Evolutionary conservation across 192 early-diverging fungal species (phyloP), one percentile per base, ranked within the genome.

Genomic region (Coemansia sp.): DNA sequence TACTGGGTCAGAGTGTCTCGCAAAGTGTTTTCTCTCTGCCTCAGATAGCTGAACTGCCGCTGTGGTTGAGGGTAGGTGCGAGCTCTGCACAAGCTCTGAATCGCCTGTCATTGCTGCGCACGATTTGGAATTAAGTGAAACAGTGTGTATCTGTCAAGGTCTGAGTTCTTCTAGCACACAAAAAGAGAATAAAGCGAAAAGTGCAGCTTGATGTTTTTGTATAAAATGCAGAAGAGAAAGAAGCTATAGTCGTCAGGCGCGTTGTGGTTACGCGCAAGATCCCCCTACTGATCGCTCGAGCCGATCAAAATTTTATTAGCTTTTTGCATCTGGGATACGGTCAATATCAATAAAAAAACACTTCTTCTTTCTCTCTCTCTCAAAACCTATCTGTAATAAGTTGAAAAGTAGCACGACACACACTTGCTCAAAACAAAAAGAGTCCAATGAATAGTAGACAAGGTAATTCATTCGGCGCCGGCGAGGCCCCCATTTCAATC

Each of bases 361-460:
- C n/a, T 27, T 27, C 27, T 27, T 27, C 27, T 27, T 2, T 27
- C 27, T 27, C 27, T 27, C 27, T 27, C 27, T 27, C 27, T 27
- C 27, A 27, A 11, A 25, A 51, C 48, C 15, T 25, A 25, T 15
- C 11, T 51, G 7, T 21, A 3, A 3, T 25, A 5, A 3, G 19
- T 45, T 17, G 37, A 55, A 11, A 34, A 51, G 11, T 51, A 25
- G 23, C 19, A 25, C 25, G 5, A 25, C 51, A 17, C 41, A 42
- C 41, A 38, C 37, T 25, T 21, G 45, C 27, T 27, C 27, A 27
- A 27, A 27, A 2, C 27, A 27, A 27, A 2, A 48, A 70, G 19
- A 55, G 53, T 9, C 21, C 58, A 62, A 80, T 80, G 78, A 80
- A 74, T 64, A 74, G 78, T 25, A 67, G 78, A 72, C 72, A 74